Evolutionary conservation across 352 stramenopile species (phyloP).

Genomic region (Globisporangium mamillatum): DNA sequence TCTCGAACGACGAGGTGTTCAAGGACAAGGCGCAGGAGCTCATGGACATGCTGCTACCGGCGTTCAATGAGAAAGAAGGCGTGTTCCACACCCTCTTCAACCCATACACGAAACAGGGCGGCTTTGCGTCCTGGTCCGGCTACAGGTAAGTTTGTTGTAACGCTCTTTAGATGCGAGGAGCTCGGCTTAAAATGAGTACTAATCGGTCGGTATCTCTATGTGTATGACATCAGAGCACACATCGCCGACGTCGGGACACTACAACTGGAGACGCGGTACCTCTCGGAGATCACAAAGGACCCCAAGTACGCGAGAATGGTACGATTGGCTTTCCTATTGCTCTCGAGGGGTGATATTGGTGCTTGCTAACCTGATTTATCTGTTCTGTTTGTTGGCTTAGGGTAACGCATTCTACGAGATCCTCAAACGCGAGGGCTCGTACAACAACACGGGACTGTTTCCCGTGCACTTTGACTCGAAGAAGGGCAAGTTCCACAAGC

Average conservation of each 20-base stretch:
- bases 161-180: neutral
- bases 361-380: neutral
- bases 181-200: neutral
- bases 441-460: conserved; percentile 85
- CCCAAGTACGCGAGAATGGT: conserved; percentile 67
- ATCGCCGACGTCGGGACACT: conserved; percentile 85
- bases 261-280: conserved; percentile 78
- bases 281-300: conserved; percentile 78
- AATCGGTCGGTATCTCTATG: neutral
- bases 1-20: conserved; percentile 87
- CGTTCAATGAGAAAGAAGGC: conserved; percentile 88
- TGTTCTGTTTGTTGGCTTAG: conserved; percentile 19
- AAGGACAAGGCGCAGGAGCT: conserved; percentile 93
- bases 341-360: neutral
- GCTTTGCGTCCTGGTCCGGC: conserved; percentile 36
- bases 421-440: conserved; percentile 64
- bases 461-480: conserved; percentile 72
- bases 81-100: conserved; percentile 92
- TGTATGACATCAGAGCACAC: conserved; percentile 32
- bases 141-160: conserved; percentile 27
- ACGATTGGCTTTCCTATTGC: neutral
- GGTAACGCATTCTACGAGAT: conserved; percentile 81
- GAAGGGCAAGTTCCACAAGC: conserved; percentile 27
- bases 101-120: conserved; percentile 58
- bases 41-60: conserved; percentile 83